Evolutionary conservation across 495 filamentous ascomycete species (phyloP).

Genomic region (Tuber microsphaerosporum): DNA sequence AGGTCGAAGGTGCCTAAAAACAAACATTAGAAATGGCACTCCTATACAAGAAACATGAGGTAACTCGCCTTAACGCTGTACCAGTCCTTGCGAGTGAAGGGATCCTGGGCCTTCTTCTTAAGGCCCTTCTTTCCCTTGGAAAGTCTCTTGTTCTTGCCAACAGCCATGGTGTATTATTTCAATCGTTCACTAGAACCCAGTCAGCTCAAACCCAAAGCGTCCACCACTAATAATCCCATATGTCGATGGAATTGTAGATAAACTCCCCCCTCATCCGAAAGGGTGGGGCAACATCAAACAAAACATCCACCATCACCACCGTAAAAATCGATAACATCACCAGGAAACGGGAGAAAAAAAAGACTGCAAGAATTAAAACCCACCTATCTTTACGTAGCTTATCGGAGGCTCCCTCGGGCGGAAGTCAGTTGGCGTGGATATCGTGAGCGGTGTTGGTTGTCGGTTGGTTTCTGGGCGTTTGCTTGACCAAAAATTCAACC

Average conservation of each 20-base stretch:
- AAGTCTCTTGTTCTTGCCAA: slow-evolving; percentile 95
- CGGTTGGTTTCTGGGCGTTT: slow-evolving; percentile 23
- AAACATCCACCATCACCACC: not conserved
- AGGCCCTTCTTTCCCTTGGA: slow-evolving; percentile 99
- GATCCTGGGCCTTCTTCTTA: slow-evolving; percentile 98
- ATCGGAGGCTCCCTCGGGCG: slow-evolving; percentile 22
- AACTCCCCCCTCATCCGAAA: slow-evolving; percentile 5
- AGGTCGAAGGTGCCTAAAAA: slow-evolving; percentile 80
- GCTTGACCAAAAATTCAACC: slow-evolving; percentile 21
- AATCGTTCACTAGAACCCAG: slow-evolving; percentile 23
- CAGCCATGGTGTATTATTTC: slow-evolving; percentile 44
- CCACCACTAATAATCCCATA: slow-evolving; percentile 2
- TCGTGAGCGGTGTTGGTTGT: slow-evolving; percentile 23
- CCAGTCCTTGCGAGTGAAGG: slow-evolving; percentile 98
- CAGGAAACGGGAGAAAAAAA: slow-evolving; percentile 3
- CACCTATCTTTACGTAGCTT: slow-evolving; percentile 35
- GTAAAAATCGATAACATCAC: slow-evolving; percentile 12
- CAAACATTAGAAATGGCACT: slow-evolving; percentile 51
- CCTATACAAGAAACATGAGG: slow-evolving; percentile 80
- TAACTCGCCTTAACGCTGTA: slow-evolving; percentile 87
- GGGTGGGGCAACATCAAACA: slow-evolving; percentile 14
- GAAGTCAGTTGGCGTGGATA: slow-evolving; percentile 23
- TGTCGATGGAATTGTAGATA: slow-evolving; percentile 10
- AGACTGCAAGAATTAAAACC: slow-evolving; percentile 11
- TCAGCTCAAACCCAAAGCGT: slow-evolving; percentile 17